phyloP scores from a whole-genome alignment of 257 asterid species.

The Linaria vulgaris region DNA sequence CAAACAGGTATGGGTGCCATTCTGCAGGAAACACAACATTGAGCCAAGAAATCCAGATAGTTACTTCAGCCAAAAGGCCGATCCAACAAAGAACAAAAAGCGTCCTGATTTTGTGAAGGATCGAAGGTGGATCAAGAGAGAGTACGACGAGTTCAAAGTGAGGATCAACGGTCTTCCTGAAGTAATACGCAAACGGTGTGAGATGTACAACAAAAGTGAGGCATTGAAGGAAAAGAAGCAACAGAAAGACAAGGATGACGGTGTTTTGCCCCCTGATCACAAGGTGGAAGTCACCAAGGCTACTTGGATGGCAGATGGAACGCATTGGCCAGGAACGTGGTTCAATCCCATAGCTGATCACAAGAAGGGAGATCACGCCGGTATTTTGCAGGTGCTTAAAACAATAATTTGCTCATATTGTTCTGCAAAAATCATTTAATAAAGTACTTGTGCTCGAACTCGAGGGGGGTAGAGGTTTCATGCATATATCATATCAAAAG shows the following conservation, averaged over 20 bases:
- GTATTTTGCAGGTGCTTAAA: constrained; percentile 71
- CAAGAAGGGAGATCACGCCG: constrained; percentile 86
- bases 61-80: constrained; percentile 77
- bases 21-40: constrained; percentile 82
- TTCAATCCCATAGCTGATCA: constrained; percentile 58
- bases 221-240: constrained; percentile 48
- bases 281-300: constrained; percentile 47
- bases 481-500: too few relatives aligned
- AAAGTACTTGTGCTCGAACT: too few relatives aligned
- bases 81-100: constrained; percentile 83
- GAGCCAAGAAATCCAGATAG: constrained; percentile 97
- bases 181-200: constrained; percentile 67
- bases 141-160: constrained; percentile 94
- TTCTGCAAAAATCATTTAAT: background rate
- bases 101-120: constrained; percentile 86
- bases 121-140: constrained; percentile 95
- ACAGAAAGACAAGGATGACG: constrained; percentile 47
- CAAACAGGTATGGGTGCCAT: constrained; percentile 87
- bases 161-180: constrained; percentile 86
- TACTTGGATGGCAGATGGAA: constrained; percentile 99
- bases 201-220: constrained; percentile 61
- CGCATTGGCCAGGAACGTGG: constrained; percentile 99
- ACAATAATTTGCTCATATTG: background rate
- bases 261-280: constrained; percentile 43
- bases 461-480: too few relatives aligned